These are phyloP conservation scores for Patellifolia procumbens DNA, from an alignment of 179 eudicot genomes.

Conservation along the genomic window DNA sequence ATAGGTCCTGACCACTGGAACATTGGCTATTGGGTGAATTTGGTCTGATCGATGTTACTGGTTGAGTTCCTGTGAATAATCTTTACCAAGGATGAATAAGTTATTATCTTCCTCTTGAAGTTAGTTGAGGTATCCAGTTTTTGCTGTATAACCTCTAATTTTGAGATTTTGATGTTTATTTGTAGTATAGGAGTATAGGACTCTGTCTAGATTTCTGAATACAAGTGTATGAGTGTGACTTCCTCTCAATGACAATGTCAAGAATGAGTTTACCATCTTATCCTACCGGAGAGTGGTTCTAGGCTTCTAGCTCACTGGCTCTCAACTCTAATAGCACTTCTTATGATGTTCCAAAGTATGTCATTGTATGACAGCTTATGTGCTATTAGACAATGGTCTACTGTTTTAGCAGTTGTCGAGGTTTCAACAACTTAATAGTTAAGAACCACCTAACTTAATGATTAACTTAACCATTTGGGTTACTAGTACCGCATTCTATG, in stretches of 20 bases:
- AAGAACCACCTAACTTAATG: background rate
- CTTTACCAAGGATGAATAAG: background rate
- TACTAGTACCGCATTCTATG: background rate
- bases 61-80: background rate
- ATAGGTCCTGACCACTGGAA: background rate
- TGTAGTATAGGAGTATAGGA: background rate
- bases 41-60: background rate
- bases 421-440: background rate
- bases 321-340: background rate
- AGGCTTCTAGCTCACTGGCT: background rate
- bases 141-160: background rate
- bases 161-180: conserved; percentile 1
- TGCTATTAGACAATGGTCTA: background rate
- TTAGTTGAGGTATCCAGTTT: background rate
- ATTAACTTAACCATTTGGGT: background rate
- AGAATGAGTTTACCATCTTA: background rate
- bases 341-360: background rate
- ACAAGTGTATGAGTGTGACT: background rate
- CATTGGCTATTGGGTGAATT: background rate
- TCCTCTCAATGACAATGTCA: background rate
- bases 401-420: background rate
- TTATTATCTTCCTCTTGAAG: background rate
- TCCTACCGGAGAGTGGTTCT: background rate
- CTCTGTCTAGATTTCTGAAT: background rate
- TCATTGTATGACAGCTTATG: background rate